Conservation (phyloP, 139 green algal species). For the Eudorina sp. region DNA sequence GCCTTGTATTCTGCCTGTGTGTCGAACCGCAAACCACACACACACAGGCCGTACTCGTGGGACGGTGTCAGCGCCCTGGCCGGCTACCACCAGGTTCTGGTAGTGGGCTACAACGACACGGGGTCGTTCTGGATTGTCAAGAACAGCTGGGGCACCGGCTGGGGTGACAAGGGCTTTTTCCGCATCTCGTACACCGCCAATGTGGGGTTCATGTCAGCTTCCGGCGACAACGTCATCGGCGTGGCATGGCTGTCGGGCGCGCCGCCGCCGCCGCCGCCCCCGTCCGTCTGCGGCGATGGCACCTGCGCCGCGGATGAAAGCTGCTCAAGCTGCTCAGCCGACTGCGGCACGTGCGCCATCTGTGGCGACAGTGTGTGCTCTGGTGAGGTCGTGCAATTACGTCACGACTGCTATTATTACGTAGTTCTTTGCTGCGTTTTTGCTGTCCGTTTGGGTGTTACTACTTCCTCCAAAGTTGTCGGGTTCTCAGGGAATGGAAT, state of each 20-base stretch:
- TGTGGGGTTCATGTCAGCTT: constrained; percentile 24
- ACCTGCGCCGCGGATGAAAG: not conserved
- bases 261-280: not conserved
- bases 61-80: not conserved
- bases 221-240: constrained; percentile 16
- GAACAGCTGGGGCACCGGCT: constrained; percentile 92
- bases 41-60: constrained; percentile 21
- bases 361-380: constrained; percentile 22
- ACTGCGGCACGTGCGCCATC: not conserved
- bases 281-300: not conserved
- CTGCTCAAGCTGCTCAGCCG: not conserved
- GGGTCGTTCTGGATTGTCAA: constrained; percentile 93
- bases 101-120: constrained; percentile 12
- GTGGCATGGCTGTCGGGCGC: not conserved
- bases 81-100: constrained; percentile 24
- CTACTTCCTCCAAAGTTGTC: too few relatives aligned
- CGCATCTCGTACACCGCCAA: constrained; percentile 28
- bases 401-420: not conserved
- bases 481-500: too few relatives aligned
- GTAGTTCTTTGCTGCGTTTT: too few relatives aligned
- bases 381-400: not conserved
- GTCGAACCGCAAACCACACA: not conserved
- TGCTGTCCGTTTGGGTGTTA: too few relatives aligned
- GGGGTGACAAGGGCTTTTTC: constrained; percentile 93
- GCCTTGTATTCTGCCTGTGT: too few relatives aligned